A percentile compares a stretch with the other conserved stretches of the same genome.
These are phyloP conservation scores for Lagerstroemia speciosa DNA, from an alignment of 345 rosid species.

Conservation along the genomic window DNA sequence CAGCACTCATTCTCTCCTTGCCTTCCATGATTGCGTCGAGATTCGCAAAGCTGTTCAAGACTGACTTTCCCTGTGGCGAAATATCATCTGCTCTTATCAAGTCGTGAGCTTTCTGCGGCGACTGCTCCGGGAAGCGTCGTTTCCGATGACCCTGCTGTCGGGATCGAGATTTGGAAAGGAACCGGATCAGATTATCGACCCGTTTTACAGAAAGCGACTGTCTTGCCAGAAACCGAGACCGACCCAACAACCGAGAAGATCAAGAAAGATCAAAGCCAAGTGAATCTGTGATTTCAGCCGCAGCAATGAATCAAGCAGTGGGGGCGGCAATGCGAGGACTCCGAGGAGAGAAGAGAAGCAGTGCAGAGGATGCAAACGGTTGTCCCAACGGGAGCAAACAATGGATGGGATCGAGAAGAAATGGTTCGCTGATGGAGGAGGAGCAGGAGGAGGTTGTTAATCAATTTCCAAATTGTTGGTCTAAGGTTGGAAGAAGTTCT, in stretches of 20 bases:
- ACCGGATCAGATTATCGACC: background rate
- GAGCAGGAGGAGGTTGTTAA: background rate
- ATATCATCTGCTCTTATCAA: background rate
- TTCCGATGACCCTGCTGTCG: constrained; percentile 18
- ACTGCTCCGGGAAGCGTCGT: constrained; percentile 9
- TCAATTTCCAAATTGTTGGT: background rate
- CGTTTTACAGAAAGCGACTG: background rate
- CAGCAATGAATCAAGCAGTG: background rate
- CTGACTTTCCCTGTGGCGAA: no score
- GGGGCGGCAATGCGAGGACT: background rate
- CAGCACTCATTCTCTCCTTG: background rate
- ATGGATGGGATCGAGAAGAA: no score
- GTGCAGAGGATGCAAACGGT: constrained; percentile 1
- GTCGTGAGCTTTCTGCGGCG: background rate
- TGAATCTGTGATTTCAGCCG: constrained; percentile 1
- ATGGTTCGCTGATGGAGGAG: background rate
- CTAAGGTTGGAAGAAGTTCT: background rate
- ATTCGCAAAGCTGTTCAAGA: no score
- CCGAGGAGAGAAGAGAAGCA: background rate
- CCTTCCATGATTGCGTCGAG: background rate
- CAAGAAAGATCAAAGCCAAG: background rate
- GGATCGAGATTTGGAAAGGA: background rate
- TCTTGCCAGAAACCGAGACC: background rate
- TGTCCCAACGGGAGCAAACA: no score
- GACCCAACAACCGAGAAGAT: background rate